Base-by-base conservation (phyloP, 1,284 basidiomycete species). In the Apiotrichum sp. region DNA sequence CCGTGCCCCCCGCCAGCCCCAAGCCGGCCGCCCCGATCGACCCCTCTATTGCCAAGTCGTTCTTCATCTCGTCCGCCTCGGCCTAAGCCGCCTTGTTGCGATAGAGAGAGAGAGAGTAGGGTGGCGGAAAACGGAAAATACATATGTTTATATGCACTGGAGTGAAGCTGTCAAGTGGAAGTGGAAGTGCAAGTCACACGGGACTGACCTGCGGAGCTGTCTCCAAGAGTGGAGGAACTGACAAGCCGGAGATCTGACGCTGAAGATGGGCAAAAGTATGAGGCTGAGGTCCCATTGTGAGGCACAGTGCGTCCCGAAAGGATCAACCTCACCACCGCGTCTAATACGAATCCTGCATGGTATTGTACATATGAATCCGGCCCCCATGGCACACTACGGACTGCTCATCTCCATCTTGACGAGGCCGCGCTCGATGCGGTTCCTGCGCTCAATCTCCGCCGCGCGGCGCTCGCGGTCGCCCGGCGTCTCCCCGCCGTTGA, bases 1-100 rank as follows among this genome's bases (percentile, higher is more conserved):
- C 71, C 68, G 74, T 98, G 62, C 93, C 93, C 56, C 75, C 80
- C 47, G 90, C 91, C 72, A 88, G 87, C 59, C 83, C 86, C 76
- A 84, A 85, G 78, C 83, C 90, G 50, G 82, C 93, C 64, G 90
- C 84, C 54, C 86, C 88, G 41, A 85, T 96, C 66, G 93, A 97
- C 70, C 84, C 88, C 59, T 87, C 90, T 51, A 53, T 57, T 47
- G 86, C 90, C 89, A 73, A 77, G 86, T 79, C 50, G 63, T 76
- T 68, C 76, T 78, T 69, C 76, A 67, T 68, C 70, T 65, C 64
- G 50, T 53, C 71, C 85, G 89, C 92, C 68, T 89, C 86, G 86
- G 88, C 88, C 56, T 74, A 64, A 62, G 22, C 22, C 22, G 22
- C 22, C 22, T 22, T 22, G 22, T 9, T 22, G 36, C 36, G 8